Conservation (phyloP, 2,329 filamentous ascomycete species). For the Cladosporium sp. region DNA sequence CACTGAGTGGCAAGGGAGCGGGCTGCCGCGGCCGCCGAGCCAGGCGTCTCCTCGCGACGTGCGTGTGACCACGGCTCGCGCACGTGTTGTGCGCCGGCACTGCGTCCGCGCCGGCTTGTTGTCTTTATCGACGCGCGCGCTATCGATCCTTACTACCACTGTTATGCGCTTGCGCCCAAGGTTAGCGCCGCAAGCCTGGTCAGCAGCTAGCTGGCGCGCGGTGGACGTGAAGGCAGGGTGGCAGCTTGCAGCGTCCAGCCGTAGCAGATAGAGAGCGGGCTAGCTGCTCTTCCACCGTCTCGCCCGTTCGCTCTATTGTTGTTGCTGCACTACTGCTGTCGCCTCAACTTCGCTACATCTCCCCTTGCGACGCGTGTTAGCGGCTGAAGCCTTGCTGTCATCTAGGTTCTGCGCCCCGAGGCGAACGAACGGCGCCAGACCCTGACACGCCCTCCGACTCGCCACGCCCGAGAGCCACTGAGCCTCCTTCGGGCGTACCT, state of each 20-base stretch:
- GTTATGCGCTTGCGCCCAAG: conserved; percentile 8
- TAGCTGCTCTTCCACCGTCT: neutral
- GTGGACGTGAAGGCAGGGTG: neutral
- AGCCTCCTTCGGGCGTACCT: conserved; percentile 7
- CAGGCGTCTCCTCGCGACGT: neutral
- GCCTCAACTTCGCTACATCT: conserved; percentile 7
- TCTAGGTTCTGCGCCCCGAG: conserved; percentile 10
- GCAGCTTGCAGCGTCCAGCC: neutral
- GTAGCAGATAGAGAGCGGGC: neutral
- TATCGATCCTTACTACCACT: conserved; percentile 3
- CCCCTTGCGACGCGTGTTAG: neutral
- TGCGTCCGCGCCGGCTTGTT: neutral
- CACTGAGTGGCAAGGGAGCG: no score
- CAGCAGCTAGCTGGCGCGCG: conserved; percentile 7
- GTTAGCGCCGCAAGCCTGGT: conserved; percentile 8
- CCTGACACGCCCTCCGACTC: conserved; percentile 1
- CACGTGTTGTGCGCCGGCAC: conserved; percentile 2
- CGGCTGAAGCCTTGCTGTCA: neutral
- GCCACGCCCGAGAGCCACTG: neutral
- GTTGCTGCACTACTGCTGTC: neutral
- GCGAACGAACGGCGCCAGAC: neutral
- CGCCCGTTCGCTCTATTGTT: neutral
- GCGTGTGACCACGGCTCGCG: conserved; percentile 9
- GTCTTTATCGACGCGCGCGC: conserved; percentile 8
- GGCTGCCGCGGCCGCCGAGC: neutral